These are phyloP conservation scores for Chamaecyparis obtusa DNA, from an alignment of 75 land plant genomes.

Conservation along the genomic window DNA sequence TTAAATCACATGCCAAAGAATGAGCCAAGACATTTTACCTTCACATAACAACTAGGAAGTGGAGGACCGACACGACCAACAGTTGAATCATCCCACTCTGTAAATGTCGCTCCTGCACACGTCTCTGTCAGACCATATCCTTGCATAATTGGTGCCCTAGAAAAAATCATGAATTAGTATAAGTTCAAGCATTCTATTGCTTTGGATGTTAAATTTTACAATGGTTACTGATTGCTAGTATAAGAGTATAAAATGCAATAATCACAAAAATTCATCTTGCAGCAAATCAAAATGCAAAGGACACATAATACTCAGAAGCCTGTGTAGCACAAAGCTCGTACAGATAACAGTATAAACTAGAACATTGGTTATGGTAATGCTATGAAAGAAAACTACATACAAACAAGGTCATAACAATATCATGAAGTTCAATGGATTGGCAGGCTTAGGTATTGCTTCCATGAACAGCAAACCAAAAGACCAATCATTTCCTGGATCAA, in stretches of 20 bases:
- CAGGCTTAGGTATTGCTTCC: background rate
- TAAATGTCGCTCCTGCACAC: slow-evolving; percentile 87
- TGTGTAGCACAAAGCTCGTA: background rate
- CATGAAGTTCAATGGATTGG: background rate
- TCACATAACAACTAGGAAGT: slow-evolving; percentile 74
- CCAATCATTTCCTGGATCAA: background rate
- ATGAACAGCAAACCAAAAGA: background rate
- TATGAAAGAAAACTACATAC: background rate
- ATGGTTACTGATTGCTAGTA: background rate
- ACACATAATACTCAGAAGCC: background rate
- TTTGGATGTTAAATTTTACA: background rate
- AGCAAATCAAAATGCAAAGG: background rate
- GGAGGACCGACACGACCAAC: slow-evolving; percentile 98
- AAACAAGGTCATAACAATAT: background rate
- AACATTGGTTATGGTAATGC: background rate
- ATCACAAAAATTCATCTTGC: background rate
- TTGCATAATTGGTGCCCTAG: slow-evolving; percentile 82
- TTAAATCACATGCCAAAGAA: background rate
- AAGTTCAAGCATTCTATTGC: background rate
- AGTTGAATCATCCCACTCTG: slow-evolving; percentile 71
- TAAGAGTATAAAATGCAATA: background rate
- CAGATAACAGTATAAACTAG: background rate
- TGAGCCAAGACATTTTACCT: slow-evolving; percentile 42
- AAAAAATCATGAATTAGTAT: background rate
- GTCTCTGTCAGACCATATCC: slow-evolving; percentile 98